Percentiles rank a stretch among this genome's conserved stretches.
Conservation (phyloP, 176 grass and related monocot species). For the Rhynchospora breviuscula region DNA sequence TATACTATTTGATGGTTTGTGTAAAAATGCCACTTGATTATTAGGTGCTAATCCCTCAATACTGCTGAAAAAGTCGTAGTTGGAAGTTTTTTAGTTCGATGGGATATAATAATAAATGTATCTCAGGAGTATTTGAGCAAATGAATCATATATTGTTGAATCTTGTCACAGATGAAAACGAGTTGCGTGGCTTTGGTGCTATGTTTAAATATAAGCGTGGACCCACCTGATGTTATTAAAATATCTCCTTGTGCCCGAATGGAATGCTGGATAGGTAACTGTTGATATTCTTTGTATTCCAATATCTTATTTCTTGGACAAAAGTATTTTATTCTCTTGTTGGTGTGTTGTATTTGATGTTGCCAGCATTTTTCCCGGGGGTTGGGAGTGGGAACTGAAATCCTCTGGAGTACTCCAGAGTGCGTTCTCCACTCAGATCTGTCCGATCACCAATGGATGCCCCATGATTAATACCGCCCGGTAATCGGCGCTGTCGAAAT, state of each 20-base stretch:
- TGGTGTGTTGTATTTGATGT: slow-evolving; percentile 13
- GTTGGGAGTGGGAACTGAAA: too few species aligned
- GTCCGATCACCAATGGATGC: too few species aligned
- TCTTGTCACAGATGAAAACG: slow-evolving; percentile 89
- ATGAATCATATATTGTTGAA: neutral
- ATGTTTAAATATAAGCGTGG: slow-evolving; percentile 98
- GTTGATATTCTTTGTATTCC: slow-evolving; percentile 15
- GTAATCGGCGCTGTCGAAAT: too few species aligned
- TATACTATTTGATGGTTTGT: too few species aligned
- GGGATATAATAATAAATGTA: neutral
- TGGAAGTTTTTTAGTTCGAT: neutral
- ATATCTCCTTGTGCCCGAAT: slow-evolving; percentile 96
- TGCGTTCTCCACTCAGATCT: too few species aligned
- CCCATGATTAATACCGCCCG: too few species aligned
- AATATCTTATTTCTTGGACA: neutral
- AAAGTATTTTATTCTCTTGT: neutral
- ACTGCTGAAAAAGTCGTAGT: neutral
- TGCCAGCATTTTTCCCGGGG: too few species aligned
- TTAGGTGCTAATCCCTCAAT: neutral
- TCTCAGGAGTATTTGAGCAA: neutral
- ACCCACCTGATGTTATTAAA: slow-evolving; percentile 97
- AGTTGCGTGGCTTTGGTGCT: slow-evolving; percentile 93
- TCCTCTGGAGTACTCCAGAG: too few species aligned
- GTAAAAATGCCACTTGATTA: neutral
- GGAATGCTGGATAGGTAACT: slow-evolving; percentile 99